Percentiles rank a stretch among this genome's conserved stretches.
Evolutionary conservation across 176 grass and related monocot genomes (phyloP).

Genomic region (Hyparrhenia diplandra): DNA sequence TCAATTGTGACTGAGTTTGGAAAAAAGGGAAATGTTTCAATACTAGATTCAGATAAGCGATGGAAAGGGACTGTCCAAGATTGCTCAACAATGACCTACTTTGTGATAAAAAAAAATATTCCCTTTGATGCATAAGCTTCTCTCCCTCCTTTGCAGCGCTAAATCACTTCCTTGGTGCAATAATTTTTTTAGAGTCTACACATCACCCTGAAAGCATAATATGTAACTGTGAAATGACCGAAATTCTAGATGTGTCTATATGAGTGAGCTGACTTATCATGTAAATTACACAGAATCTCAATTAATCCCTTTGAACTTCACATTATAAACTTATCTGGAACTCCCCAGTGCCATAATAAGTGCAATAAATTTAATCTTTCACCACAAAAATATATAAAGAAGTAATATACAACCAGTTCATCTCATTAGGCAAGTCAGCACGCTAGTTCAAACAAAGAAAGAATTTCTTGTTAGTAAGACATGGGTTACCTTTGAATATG

Average conservation of each 20-base stretch:
- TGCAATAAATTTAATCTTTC: no score
- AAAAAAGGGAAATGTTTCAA: not conserved
- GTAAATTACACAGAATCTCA: no score
- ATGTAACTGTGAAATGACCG: constrained; percentile 5
- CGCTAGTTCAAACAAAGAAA: no score
- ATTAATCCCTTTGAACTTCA: no score
- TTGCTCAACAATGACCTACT: constrained; percentile 34
- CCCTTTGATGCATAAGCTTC: constrained; percentile 73
- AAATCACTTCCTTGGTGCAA: constrained; percentile 83
- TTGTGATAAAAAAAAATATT: constrained; percentile 97
- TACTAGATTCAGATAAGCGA: not conserved
- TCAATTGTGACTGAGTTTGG: not conserved
- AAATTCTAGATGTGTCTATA: not conserved
- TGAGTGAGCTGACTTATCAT: no score
- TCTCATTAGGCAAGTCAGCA: no score
- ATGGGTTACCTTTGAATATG: no score
- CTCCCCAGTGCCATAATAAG: no score
- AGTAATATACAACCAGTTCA: no score
- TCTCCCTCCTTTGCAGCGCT: constrained; percentile 87
- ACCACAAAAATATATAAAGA: no score
- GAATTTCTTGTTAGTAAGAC: no score
- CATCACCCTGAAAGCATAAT: constrained; percentile 53
- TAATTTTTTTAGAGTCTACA: constrained; percentile 71
- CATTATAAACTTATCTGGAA: no score
- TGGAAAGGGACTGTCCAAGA: not conserved